These are phyloP conservation scores for Globisporangium irregulare DNA, from an alignment of 352 stramenopile species.

Conservation along the genomic window DNA sequence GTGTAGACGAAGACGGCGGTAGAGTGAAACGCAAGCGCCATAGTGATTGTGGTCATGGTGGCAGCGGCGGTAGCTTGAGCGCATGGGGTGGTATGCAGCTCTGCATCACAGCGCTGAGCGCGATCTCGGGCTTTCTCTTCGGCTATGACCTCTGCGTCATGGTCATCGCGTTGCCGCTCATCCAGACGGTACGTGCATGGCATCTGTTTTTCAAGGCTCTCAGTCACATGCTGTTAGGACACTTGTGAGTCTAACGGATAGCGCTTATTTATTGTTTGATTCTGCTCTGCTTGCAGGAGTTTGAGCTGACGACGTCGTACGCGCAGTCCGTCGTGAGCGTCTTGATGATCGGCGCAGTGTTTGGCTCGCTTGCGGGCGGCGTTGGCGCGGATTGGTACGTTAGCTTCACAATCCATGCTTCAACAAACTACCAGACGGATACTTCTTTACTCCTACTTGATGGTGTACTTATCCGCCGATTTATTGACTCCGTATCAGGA, in stretches of 20 bases:
- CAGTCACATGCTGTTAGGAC: not conserved
- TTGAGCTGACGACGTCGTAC: constrained; percentile 46
- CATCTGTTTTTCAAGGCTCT: not conserved
- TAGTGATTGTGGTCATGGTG: not conserved
- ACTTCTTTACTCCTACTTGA: not conserved
- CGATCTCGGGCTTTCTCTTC: constrained; percentile 70
- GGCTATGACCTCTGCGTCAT: constrained; percentile 79
- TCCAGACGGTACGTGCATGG: constrained; percentile 34
- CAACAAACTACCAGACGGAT: not conserved
- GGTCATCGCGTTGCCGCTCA: constrained; percentile 64
- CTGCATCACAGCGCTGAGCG: constrained; percentile 57
- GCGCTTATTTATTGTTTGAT: not conserved
- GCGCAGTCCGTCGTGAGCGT: constrained; percentile 62
- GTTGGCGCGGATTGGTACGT: constrained; percentile 50
- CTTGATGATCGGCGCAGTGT: constrained; percentile 64
- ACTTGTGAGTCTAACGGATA: not conserved
- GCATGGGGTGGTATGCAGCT: constrained; percentile 28
- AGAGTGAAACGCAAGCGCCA: not conserved
- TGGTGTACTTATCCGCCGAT: too few species aligned
- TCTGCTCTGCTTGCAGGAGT: constrained; percentile 24
- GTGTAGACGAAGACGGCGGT: not conserved
- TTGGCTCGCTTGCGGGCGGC: constrained; percentile 55
- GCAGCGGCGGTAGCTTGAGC: not conserved
- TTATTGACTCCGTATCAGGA: constrained; percentile 17
- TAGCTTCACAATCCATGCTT: not conserved